Base-by-base conservation (phyloP, 1,284 basidiomycete genomes). In the Phellopilus nigrolimitatus region DNA sequence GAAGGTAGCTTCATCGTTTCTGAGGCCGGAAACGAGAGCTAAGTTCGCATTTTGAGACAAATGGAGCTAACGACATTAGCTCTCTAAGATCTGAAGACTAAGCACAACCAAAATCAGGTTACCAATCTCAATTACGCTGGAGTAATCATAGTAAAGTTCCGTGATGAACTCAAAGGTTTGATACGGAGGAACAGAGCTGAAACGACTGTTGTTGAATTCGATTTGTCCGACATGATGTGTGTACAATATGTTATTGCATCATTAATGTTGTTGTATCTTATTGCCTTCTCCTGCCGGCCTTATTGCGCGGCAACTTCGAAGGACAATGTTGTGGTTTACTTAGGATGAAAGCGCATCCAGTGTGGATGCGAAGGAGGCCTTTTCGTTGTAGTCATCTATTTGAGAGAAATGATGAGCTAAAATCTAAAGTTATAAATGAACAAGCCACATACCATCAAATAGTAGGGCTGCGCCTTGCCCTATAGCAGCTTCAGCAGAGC, bases 381-480 rank as follows among this genome's bases (percentile, higher is more conserved):
- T 52, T 24, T 46, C 44, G 19, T 47, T 52, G 31, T 52, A 52
- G 22, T 24, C 28, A 19, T 52, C 51, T 52, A 19, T 19, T 25
- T 1, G 8, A 4, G 27, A 17, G 27, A 19, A 34, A 22, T 10
- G 9, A 25, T 30, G 6, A 34, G 17, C 22, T 9, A 22, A 36
- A 45, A 34, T 30, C 21, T n/a, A 9, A 10, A 27, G 15, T 22
- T 17, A 6, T 25, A 12, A 15, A 15, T 2, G 19, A 2, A 15
- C 27, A 8, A 37, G 19, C 4, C 4, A 46, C 51, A 51, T 54
- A 51, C 45, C 41, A 39, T 60, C 58, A 43, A 54, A 60, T 7
- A 54, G 53, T 41, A 57, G 54, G 19, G 59, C 56, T n/a, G 53
- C 56, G n/a, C 59, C 59, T 36, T 55, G 47, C 13, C 53, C 47